Evolutionary conservation across 257 asterid species (phyloP).

Genomic region (Nicotiana sylvestris): DNA sequence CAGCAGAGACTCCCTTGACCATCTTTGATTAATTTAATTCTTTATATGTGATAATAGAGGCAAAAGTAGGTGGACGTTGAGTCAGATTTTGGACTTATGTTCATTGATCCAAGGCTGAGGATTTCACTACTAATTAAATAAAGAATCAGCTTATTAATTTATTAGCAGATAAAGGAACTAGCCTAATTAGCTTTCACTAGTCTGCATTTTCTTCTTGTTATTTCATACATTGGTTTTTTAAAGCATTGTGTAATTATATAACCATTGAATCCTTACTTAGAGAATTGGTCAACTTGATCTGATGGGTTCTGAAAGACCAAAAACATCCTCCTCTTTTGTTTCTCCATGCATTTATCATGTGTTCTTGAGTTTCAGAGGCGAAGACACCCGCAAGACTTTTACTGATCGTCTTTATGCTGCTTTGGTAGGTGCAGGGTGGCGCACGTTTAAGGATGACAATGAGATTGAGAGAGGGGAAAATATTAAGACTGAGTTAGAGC

Average conservation of each 20-base stretch:
- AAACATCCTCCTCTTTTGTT: not conserved
- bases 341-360: constrained; percentile 7
- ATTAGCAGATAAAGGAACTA: not conserved
- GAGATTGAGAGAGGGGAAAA: constrained; percentile 8
- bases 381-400: constrained; percentile 11
- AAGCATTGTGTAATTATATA: not conserved
- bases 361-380: constrained; percentile 8
- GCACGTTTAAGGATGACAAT: not conserved
- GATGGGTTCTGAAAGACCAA: not conserved
- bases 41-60: not conserved
- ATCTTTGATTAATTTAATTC: not conserved
- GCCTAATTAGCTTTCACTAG: not conserved
- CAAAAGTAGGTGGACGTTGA: not conserved
- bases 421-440: constrained; percentile 11
- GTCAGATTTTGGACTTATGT: not conserved
- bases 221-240: not conserved
- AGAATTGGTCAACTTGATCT: not conserved
- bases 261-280: not conserved
- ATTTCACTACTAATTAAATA: not conserved
- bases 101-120: not conserved
- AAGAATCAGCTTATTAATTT: not conserved
- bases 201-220: not conserved
- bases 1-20: not conserved
- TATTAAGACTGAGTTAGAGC: not conserved
- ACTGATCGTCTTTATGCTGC: not conserved